These are phyloP conservation scores for Cardamine chenopodiifolia DNA, from an alignment of 345 rosid species.

Conservation along the genomic window DNA sequence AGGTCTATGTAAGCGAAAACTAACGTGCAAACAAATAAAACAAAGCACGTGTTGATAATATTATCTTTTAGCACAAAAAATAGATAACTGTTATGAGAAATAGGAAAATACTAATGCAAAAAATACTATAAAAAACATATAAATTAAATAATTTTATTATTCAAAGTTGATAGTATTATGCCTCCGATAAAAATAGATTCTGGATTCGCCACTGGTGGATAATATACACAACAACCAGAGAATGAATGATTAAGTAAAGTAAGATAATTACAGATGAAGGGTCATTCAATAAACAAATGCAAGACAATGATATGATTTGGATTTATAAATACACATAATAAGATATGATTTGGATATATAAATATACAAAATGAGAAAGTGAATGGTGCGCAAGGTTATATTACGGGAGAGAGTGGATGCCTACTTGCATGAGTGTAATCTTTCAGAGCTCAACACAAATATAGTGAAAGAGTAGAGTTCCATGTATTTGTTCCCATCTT, in stretches of 20 bases:
- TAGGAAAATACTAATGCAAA: background rate
- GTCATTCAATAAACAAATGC: slow-evolving; percentile 4
- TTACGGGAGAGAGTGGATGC: slow-evolving; percentile 32
- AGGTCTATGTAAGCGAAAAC: background rate
- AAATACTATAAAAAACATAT: background rate
- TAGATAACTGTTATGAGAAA: background rate
- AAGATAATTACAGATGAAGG: slow-evolving; percentile 9
- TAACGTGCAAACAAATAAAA: background rate
- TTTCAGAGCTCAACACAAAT: slow-evolving; percentile 22
- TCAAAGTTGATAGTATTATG: background rate
- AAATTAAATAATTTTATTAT: background rate
- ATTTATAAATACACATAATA: slow-evolving; percentile 14
- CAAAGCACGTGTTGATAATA: background rate
- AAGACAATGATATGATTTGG: slow-evolving; percentile 34
- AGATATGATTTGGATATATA: slow-evolving; percentile 29
- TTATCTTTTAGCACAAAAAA: background rate
- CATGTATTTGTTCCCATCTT: slow-evolving; percentile 34
- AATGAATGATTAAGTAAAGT: slow-evolving; percentile 9
- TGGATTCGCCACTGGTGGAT: background rate
- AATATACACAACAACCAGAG: background rate
- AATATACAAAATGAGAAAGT: slow-evolving; percentile 30
- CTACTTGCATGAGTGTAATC: slow-evolving; percentile 33
- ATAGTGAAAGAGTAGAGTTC: slow-evolving; percentile 34
- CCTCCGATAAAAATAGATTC: background rate
- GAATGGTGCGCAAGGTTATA: slow-evolving; percentile 37